phyloP scores from a whole-genome alignment of 768 basidiomycete genomes.

The Panaeolus cyanescens region DNA sequence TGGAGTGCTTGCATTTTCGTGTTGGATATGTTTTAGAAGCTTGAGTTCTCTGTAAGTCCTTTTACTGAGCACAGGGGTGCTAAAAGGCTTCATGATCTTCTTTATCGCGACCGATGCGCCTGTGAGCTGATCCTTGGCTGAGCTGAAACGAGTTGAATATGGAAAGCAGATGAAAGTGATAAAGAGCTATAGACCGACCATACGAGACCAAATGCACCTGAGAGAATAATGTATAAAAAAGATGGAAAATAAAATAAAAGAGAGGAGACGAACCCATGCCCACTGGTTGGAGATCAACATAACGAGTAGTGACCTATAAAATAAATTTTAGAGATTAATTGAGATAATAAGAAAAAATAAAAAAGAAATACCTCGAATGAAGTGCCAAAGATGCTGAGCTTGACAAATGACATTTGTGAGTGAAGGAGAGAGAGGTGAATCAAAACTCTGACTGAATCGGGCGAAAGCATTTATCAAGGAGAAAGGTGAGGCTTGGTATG shows the following conservation, averaged over 20 bases:
- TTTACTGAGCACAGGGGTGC: slow-evolving; percentile 97
- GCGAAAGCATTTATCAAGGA: slow-evolving; percentile 9
- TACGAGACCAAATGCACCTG: slow-evolving; percentile 96
- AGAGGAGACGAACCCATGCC: slow-evolving; percentile 82
- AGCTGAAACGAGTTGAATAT: slow-evolving; percentile 46
- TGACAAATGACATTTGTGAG: slow-evolving; percentile 84
- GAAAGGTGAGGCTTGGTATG: slow-evolving; percentile 15
- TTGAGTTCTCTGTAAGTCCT: slow-evolving; percentile 98
- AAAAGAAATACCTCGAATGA: slow-evolving; percentile 79
- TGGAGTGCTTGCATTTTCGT: slow-evolving; percentile 79
- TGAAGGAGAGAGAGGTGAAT: slow-evolving; percentile 14
- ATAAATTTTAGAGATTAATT: slow-evolving; percentile 16
- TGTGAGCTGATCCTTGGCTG: slow-evolving; percentile 93
- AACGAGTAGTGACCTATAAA: slow-evolving; percentile 89
- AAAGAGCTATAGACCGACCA: slow-evolving; percentile 59
- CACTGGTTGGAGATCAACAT: slow-evolving; percentile 98
- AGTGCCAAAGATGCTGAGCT: slow-evolving; percentile 98
- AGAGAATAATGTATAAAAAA: slow-evolving; percentile 2
- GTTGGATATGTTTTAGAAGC: slow-evolving; percentile 96
- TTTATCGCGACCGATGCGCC: slow-evolving; percentile 96
- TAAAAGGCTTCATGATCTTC: slow-evolving; percentile 99
- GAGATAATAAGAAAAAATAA: slow-evolving; percentile 14
- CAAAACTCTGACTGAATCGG: slow-evolving; percentile 10
- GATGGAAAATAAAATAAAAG: slow-evolving; percentile 2
- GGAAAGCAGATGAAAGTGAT: slow-evolving; percentile 7